Base-by-base conservation (phyloP, 169 alveolate species). In the Eimeria falciformis region DNA sequence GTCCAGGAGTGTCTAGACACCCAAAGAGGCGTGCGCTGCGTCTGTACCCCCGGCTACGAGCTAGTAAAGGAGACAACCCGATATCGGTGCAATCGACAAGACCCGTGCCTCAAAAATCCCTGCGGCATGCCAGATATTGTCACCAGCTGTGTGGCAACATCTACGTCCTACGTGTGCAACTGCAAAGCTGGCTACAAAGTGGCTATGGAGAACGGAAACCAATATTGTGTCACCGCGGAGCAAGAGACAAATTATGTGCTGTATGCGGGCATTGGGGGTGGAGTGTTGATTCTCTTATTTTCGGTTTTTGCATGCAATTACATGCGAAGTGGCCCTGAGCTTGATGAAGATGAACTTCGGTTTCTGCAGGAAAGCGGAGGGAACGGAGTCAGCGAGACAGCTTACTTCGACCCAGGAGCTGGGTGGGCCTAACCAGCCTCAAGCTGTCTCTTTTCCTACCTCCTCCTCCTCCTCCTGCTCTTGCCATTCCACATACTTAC, bases 131-230 rank as follows among this genome's bases (percentile, higher is more conserved):
- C 27, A 3, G 25, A 2, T 29, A 40, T 56, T 6, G 82, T 23
- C 5, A 17, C 50, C 5, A 29, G 82, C 82, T 71, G 82, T 17
- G 82, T 71, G 50, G 82, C 82, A 12, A 71, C 82, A 12, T 6
- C 58, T 71, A 4, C 82, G 2, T 9, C 82, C 6, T 71, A 71
- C 29, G 25, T 37, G 14, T 71, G 82, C 56, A 71, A 23, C 45
- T 71, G 82, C 56, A 71, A 12, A 40, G 82, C 29, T 2, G 82
- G 82, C 14, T 71, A 71, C 29, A 37, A 4, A 37, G 53, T 40
- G 2, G 82, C 29, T 2, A 17, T 1, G 2, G 82, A 23, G 7
- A 25, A 25, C 2, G 6, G 23, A 17, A 56, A 56, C 6, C 82
- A 25, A 7, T 71, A 71, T 17, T 71, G 82, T 71, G 82, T 56